Evolutionary conservation across 2,329 filamentous ascomycete genomes (phyloP), one percentile per base, ranked within the genome.

Genomic region (Meredithiella fracta): DNA sequence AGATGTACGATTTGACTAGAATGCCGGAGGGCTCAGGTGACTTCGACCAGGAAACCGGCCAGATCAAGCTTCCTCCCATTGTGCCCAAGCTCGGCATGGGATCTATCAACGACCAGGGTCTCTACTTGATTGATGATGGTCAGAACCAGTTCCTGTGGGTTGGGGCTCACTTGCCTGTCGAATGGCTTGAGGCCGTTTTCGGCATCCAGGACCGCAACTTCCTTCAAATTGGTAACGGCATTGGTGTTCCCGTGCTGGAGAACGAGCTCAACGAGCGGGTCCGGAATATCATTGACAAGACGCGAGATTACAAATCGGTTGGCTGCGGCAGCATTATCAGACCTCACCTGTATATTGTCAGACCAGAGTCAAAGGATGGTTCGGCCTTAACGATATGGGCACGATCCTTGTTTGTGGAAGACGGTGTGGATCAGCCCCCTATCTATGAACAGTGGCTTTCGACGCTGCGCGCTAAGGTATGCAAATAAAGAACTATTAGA

Each of bases 91-190:
- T 97, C 58, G 89, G 88, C 2, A 95, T 90, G 1, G 88, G 91
- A 67, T 80, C 85, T 50, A 78, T 98, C 52, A 86, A 88, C 2
- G 79, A 89, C 0, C 95, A 94, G 65, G 92, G 92, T 26, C 73
- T 98, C 17, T 98, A 98, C 69, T 78, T 98, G 58, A 92, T 98
- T 63, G 92, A 98, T 64, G 92, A 98, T 65, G 90, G 90, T 2
- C 91, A 96, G 69, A 96, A 88, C 4, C 92, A 98, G 67, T 98
- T 98, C 76, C 71, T 98, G 51, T 98, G 92, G 92, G 78, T 97
- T 20, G 92, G 92, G 14, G 82, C 90, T 37, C 91, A 98, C 62
- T 85, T 91, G 1, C 88, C 98, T 26, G 88, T 89, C 1, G 88
- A 94, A 65, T 77, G 98, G 31, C 74, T 97, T 42, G 70, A 77